Conservation (phyloP, 2,329 filamentous ascomycete genomes). For the Talaromyces albobiverticillius region DNA sequence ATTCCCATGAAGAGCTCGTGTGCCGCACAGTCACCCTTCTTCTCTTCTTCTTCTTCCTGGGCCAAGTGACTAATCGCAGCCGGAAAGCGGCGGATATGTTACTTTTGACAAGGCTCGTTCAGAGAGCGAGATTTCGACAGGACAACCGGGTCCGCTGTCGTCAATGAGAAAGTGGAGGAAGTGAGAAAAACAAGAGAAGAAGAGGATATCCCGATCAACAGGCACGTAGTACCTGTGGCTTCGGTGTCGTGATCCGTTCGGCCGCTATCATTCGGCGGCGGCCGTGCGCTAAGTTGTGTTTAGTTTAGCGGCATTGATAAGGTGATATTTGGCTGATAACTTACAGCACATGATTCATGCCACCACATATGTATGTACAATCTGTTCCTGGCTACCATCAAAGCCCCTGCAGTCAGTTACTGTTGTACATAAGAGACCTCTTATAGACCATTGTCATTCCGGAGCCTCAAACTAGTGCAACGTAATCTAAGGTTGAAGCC, state of each 20-base stretch:
- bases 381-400: too few relatives aligned
- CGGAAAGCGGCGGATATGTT: background rate
- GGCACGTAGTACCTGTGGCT: background rate
- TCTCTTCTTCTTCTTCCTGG: background rate
- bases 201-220: slow-evolving; percentile 6
- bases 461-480: too few relatives aligned
- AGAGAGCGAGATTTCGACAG: background rate
- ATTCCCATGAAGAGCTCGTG: background rate
- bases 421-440: too few relatives aligned
- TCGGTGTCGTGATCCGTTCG: background rate
- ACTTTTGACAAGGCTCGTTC: background rate
- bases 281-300: background rate
- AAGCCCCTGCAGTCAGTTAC: too few relatives aligned
- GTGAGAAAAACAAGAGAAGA: background rate
- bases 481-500: too few relatives aligned
- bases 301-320: background rate
- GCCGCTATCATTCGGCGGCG: slow-evolving; percentile 6
- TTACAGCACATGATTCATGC: too few relatives aligned
- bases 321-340: background rate
- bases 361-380: too few relatives aligned
- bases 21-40: too few relatives aligned
- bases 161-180: background rate
- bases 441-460: too few relatives aligned
- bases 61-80: background rate
- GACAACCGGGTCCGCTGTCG: slow-evolving; percentile 3